A percentile compares a stretch with the other conserved stretches of the same genome.
Conservation (phyloP, 495 filamentous ascomycete species). For the Lophiostoma macrostomum region DNA sequence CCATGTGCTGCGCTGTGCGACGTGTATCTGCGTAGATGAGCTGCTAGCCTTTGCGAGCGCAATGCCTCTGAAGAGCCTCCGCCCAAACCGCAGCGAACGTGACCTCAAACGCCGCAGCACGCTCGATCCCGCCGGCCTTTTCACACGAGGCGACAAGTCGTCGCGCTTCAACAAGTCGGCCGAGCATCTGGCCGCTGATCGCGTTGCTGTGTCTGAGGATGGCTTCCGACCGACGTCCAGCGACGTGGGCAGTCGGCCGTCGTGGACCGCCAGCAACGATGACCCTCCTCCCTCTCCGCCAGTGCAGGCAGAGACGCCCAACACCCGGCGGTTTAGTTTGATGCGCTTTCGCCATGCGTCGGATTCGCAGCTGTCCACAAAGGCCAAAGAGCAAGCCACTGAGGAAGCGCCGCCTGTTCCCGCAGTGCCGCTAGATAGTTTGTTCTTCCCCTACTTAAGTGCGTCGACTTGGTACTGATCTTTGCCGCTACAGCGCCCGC, state of each 20-base stretch:
- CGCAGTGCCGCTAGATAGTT: constrained; percentile 32
- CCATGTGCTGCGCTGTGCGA: constrained; percentile 33
- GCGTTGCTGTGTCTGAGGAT: constrained; percentile 30
- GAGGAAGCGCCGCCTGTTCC: constrained; percentile 59
- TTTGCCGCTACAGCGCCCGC: constrained; percentile 60
- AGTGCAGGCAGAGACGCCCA: constrained; percentile 32
- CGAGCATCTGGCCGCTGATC: constrained; percentile 23
- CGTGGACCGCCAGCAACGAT: constrained; percentile 8
- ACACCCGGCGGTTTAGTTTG: constrained; percentile 76
- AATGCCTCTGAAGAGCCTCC: constrained; percentile 43
- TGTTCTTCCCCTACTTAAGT: constrained; percentile 1
- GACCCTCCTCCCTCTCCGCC: constrained; percentile 31
- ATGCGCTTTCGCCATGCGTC: constrained; percentile 90
- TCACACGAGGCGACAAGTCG: constrained; percentile 32
- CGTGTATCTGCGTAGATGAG: constrained; percentile 28
- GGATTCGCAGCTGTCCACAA: constrained; percentile 81
- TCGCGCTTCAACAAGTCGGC: constrained; percentile 24
- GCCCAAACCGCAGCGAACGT: constrained; percentile 37
- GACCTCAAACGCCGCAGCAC: constrained; percentile 42
- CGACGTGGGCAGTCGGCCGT: constrained; percentile 21
- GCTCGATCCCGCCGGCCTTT: constrained; percentile 35
- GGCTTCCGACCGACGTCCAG: constrained; percentile 25
- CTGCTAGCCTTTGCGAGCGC: constrained; percentile 25
- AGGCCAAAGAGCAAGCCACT: constrained; percentile 68
- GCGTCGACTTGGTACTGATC: constrained; percentile 26